Evolutionary conservation across 768 basidiomycete species (phyloP), one percentile per base, ranked within the genome.

Genomic region (Leucosporidium yakuticum): DNA sequence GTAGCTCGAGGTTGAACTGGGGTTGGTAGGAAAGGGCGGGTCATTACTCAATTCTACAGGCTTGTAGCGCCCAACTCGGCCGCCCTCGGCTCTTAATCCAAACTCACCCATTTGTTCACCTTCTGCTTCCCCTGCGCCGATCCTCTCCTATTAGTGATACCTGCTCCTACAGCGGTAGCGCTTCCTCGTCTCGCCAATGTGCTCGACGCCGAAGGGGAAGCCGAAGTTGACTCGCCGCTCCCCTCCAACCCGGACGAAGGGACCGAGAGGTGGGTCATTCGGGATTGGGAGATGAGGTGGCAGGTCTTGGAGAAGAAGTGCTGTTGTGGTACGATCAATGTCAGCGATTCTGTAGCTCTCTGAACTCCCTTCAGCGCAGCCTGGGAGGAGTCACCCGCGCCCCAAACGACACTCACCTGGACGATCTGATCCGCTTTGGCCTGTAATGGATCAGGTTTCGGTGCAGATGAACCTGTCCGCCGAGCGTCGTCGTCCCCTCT

Each of bases 1-100:
- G 70, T 0, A 74, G 62, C 53, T 75, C 74, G 51, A 76, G 67
- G 62, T 75, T 76, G 72, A 76, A 76, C 75, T 75, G 67, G 19
- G 15, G 17, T 15, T 29, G 25, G 27, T 54, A n/a, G 53, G 20
- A 31, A 2, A 14, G 55, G 4, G 1, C 54, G 53, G 53, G 29
- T 48, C 20, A 68, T 54, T n/a, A 4, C 4, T 17, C 5, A 32
- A 15, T 44, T 44, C 39, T 44, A 15, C 14, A 44, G 8, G 39
- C 15, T 15, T 25, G 17, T 15, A 44, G 39, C 39, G 39, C 39
- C 39, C 8, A 15, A 15, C 39, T 44, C 39, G 39, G 39, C 39
- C 39, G 39, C 39, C 39, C 39, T 44, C 39, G 39, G 39, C 17
- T 15, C 14, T 44, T 15, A 15, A 8, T 32, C 51, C n/a, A 14